Conservation (phyloP, 345 rosid genomes). For the Salix viminalis region DNA sequence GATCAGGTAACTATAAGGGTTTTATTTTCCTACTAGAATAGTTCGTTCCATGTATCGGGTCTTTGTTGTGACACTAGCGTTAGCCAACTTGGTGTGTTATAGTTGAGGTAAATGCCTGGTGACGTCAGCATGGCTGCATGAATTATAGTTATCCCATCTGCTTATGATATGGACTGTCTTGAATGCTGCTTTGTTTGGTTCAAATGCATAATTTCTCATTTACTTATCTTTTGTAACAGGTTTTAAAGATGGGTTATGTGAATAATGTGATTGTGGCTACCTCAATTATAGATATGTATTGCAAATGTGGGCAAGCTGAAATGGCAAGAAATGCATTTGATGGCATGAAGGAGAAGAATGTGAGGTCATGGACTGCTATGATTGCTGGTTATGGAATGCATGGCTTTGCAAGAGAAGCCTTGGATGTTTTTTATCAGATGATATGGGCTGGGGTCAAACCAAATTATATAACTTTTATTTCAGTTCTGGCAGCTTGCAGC, state of each 20-base stretch:
- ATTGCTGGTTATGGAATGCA: constrained; percentile 87
- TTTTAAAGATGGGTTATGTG: constrained; percentile 64
- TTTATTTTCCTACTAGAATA: background rate
- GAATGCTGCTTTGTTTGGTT: background rate
- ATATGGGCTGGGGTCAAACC: constrained; percentile 54
- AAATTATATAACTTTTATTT: constrained; percentile 74
- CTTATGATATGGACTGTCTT: background rate
- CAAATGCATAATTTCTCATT: constrained; percentile 1
- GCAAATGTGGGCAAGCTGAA: constrained; percentile 77
- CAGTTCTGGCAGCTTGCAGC: constrained; percentile 76
- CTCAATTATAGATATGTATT: constrained; percentile 75
- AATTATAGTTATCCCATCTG: background rate
- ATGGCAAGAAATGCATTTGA: constrained; percentile 61
- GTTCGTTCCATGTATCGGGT: background rate
- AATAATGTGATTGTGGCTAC: constrained; percentile 67
- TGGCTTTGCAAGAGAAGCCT: constrained; percentile 63
- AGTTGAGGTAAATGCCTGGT: background rate
- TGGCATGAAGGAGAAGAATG: constrained; percentile 63
- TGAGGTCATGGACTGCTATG: constrained; percentile 85
- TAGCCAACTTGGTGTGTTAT: background rate
- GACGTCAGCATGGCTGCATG: background rate
- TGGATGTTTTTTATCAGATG: constrained; percentile 69
- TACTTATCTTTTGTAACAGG: constrained; percentile 35
- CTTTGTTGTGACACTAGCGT: background rate
- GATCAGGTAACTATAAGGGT: constrained; percentile 49